Percentiles rank a stretch among this genome's conserved stretches.
Evolutionary conservation across 805 yeast genomes (phyloP).

Genomic region (Candida argentea): DNA sequence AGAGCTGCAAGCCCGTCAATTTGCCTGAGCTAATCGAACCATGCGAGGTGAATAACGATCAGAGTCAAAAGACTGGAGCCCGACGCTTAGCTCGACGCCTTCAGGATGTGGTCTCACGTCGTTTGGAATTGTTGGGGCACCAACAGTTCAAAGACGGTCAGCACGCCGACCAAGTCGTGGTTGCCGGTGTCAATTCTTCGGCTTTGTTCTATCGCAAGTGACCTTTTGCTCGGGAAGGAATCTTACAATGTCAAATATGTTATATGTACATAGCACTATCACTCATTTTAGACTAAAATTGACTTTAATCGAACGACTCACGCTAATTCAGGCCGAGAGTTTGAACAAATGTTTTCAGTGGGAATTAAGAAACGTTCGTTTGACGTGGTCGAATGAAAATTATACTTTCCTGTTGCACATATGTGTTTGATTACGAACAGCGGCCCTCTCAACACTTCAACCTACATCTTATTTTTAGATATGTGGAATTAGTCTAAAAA

Average conservation of each 20-base stretch:
- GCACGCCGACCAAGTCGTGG: slow-evolving; percentile 42
- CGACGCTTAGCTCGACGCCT: slow-evolving; percentile 19
- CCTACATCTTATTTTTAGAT: not conserved
- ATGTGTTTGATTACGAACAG: too few species aligned
- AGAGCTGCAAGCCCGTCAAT: slow-evolving; percentile 42
- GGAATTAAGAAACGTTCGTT: too few species aligned
- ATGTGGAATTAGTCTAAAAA: too few species aligned
- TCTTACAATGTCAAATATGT: too few species aligned
- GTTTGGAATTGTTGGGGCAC: slow-evolving; percentile 33
- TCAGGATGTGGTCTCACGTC: slow-evolving; percentile 25
- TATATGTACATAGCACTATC: too few species aligned
- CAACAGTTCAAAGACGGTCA: slow-evolving; percentile 14
- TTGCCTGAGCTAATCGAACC: slow-evolving; percentile 57
- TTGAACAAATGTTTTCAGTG: not conserved
- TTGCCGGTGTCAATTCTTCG: slow-evolving; percentile 52
- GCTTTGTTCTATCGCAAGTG: slow-evolving; percentile 61
- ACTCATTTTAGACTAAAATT: too few species aligned
- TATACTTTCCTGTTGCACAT: too few species aligned
- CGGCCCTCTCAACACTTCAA: too few species aligned
- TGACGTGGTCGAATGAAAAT: too few species aligned
- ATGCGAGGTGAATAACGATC: slow-evolving; percentile 11
- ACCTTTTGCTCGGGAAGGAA: too few species aligned
- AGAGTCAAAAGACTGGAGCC: slow-evolving; percentile 2
- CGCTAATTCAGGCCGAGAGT: too few species aligned
- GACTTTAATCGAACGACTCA: too few species aligned